Percentiles rank a stretch among this genome's conserved stretches.
Evolutionary conservation across 1,284 basidiomycete genomes (phyloP).

Genomic region (Vanrija pseudolonga): DNA sequence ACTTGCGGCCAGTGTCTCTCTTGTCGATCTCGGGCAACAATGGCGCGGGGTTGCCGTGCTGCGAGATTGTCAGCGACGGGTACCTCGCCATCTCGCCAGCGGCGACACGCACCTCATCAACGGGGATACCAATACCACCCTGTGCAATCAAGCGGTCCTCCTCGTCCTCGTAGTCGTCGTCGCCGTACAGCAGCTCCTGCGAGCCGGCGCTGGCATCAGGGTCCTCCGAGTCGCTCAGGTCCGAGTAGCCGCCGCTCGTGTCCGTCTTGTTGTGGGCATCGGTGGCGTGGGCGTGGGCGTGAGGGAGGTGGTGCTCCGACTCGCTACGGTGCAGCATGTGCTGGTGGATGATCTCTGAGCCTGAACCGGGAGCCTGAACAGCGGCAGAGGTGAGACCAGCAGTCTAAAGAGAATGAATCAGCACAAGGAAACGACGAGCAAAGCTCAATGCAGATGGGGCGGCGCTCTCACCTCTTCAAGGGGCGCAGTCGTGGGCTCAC

Average conservation of each 20-base stretch:
- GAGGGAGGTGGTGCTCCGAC: constrained; percentile 28
- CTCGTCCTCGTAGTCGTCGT: constrained; percentile 63
- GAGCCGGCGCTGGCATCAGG: constrained; percentile 45
- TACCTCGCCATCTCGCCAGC: not conserved
- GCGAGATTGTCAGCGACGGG: constrained; percentile 12
- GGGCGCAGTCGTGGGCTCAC: constrained; percentile 34
- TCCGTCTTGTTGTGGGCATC: constrained; percentile 19
- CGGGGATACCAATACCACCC: constrained; percentile 76
- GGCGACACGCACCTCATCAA: constrained; percentile 61
- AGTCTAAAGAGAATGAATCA: constrained; percentile 51
- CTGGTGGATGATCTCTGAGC: constrained; percentile 43
- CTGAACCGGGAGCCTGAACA: constrained; percentile 67
- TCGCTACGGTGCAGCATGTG: constrained; percentile 29
- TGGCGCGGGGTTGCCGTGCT: constrained; percentile 82
- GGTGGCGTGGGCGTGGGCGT: constrained; percentile 15
- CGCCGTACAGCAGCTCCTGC: constrained; percentile 50
- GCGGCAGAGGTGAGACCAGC: constrained; percentile 64
- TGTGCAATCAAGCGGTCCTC: constrained; percentile 73
- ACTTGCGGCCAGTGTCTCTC: constrained; percentile 78
- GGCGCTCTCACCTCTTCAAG: constrained; percentile 37
- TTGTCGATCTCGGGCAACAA: constrained; percentile 71
- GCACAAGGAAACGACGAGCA: not conserved
- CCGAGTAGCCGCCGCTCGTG: constrained; percentile 37
- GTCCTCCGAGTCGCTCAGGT: constrained; percentile 40
- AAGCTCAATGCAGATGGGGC: too few relatives aligned